phyloP scores from a whole-genome alignment of 805 yeast genomes.

The Candida nitratophila region DNA sequence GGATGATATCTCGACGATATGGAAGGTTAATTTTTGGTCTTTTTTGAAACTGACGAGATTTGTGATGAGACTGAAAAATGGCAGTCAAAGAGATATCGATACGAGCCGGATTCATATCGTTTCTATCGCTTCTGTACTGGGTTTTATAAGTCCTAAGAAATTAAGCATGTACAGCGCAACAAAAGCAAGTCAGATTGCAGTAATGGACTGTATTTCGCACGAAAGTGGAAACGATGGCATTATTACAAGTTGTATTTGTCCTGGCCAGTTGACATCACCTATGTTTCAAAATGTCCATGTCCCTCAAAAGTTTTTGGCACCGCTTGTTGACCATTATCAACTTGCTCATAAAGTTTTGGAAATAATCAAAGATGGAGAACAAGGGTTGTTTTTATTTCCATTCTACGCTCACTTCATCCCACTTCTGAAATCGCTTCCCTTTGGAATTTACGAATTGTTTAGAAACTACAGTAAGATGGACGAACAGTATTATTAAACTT shows the following conservation, averaged over 20 bases:
- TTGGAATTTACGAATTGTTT: slow-evolving; percentile 25
- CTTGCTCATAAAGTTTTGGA: slow-evolving; percentile 31
- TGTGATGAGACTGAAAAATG: slow-evolving; percentile 4
- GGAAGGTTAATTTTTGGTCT: slow-evolving; percentile 37
- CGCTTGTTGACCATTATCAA: slow-evolving; percentile 31
- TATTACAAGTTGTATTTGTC: slow-evolving; percentile 32
- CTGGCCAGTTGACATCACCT: slow-evolving; percentile 43
- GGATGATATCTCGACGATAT: slow-evolving; percentile 21
- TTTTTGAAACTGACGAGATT: slow-evolving; percentile 34
- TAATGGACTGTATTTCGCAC: slow-evolving; percentile 37
- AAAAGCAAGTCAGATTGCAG: slow-evolving; percentile 37
- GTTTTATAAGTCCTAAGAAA: slow-evolving; percentile 40
- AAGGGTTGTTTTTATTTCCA: slow-evolving; percentile 39
- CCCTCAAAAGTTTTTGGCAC: slow-evolving; percentile 37
- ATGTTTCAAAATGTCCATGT: slow-evolving; percentile 44
- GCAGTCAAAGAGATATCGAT: slow-evolving; percentile 8
- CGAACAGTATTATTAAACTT: slow-evolving; percentile 2
- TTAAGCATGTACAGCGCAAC: slow-evolving; percentile 42
- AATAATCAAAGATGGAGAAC: slow-evolving; percentile 29
- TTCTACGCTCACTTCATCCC: slow-evolving; percentile 42
- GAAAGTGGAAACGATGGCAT: slow-evolving; percentile 29
- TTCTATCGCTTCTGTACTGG: slow-evolving; percentile 40
- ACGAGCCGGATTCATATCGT: slow-evolving; percentile 27
- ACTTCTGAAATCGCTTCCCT: slow-evolving; percentile 34
- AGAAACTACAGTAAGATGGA: slow-evolving; percentile 26